A percentile compares a stretch with the other conserved stretches of the same genome.
phyloP scores from a whole-genome alignment of 345 rosid species.

The Microcos paniculata region DNA sequence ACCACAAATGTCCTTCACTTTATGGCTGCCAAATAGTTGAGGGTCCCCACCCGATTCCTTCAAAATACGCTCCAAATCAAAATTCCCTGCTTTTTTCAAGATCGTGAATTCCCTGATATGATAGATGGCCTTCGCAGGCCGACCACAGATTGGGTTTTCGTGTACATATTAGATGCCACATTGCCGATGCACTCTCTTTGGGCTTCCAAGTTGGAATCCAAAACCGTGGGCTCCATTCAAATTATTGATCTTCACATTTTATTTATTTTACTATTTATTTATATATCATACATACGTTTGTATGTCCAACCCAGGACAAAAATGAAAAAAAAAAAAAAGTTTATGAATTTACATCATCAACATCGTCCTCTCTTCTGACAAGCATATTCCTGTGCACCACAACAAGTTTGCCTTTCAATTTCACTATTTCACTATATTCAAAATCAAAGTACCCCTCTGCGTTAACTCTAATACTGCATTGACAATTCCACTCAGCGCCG shows the following conservation, averaged over 20 bases:
- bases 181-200: neutral
- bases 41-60: constrained; percentile 17
- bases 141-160: constrained; percentile 14
- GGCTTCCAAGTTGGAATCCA: constrained; percentile 27
- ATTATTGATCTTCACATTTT: neutral
- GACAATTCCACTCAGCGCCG: no score
- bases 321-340: no score
- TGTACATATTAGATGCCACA: no score
- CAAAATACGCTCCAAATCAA: no score
- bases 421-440: no score
- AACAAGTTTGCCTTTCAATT: no score
- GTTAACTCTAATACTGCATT: neutral
- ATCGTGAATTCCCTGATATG: neutral
- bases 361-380: neutral
- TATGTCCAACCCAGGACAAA: no score
- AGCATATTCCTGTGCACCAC: neutral
- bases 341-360: no score
- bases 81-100: constrained; percentile 6
- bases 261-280: neutral
- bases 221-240: constrained; percentile 27
- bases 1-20: constrained; percentile 11
- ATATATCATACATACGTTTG: neutral
- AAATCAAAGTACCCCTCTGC: no score
- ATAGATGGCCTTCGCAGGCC: constrained; percentile 18
- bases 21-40: neutral